Conservation (phyloP, 75 land plant species). For the Cupressus sempervirens region DNA sequence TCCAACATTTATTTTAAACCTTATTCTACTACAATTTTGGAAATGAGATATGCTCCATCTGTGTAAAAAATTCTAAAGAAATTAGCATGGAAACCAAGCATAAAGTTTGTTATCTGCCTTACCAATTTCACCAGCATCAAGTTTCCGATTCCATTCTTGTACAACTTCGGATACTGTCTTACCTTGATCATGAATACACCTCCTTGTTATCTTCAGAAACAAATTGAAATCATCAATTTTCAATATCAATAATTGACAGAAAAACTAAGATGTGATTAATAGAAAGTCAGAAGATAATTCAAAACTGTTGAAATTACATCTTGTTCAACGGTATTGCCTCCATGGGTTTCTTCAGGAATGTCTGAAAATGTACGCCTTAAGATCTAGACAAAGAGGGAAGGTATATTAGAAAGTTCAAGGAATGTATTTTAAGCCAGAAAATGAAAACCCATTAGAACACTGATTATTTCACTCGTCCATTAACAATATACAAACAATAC, state of each 20-base stretch:
- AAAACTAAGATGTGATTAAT: neutral
- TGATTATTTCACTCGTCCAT: neutral
- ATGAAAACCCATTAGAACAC: neutral
- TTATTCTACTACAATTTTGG: neutral
- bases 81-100: neutral
- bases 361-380: neutral
- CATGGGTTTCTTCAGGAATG: neutral
- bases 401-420: neutral
- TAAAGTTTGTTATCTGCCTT: neutral
- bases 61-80: neutral
- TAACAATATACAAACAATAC: neutral
- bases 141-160: neutral
- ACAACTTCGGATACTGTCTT: constrained; percentile 1
- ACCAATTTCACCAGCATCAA: constrained; percentile 5
- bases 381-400: neutral
- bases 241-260: neutral
- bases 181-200: neutral
- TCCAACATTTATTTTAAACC: neutral
- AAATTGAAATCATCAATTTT: neutral
- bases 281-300: neutral
- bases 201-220: neutral
- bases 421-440: neutral
- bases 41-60: neutral
- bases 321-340: neutral
- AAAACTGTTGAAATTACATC: neutral